phyloP scores from a whole-genome alignment of 805 yeast genomes.

The Candida alai region DNA sequence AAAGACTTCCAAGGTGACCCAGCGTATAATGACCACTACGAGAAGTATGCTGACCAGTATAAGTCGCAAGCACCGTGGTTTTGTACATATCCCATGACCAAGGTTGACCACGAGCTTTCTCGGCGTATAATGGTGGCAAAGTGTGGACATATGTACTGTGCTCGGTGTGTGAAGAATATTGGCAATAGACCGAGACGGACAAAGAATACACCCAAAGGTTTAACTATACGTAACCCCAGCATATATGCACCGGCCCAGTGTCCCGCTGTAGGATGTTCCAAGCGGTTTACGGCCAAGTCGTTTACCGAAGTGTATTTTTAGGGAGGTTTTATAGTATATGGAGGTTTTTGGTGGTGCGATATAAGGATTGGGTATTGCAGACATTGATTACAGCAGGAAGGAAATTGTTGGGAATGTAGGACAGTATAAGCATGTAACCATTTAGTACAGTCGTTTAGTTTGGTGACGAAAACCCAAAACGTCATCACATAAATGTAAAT shows the following conservation, averaged over 20 bases:
- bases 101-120: slow-evolving; percentile 56
- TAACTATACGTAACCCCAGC: slow-evolving; percentile 30
- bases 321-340: not conserved
- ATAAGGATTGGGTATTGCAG: too few species aligned
- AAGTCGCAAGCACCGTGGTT: slow-evolving; percentile 65
- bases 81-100: slow-evolving; percentile 45
- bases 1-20: slow-evolving; percentile 39
- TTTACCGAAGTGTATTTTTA: slow-evolving; percentile 51
- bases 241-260: slow-evolving; percentile 56
- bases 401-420: too few species aligned
- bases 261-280: slow-evolving; percentile 50
- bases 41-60: slow-evolving; percentile 20
- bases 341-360: too few species aligned
- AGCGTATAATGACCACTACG: slow-evolving; percentile 24
- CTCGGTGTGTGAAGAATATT: slow-evolving; percentile 73
- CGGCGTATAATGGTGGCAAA: slow-evolving; percentile 59
- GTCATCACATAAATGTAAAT: not conserved
- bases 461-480: too few species aligned
- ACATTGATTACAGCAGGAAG: too few species aligned
- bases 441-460: too few species aligned
- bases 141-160: slow-evolving; percentile 88
- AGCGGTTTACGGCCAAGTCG: slow-evolving; percentile 38
- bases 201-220: slow-evolving; percentile 12
- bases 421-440: too few species aligned
- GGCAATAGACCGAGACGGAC: slow-evolving; percentile 36